phyloP scores from a whole-genome alignment of 2,329 filamentous ascomycete genomes.

The Cercospora citrullina region DNA sequence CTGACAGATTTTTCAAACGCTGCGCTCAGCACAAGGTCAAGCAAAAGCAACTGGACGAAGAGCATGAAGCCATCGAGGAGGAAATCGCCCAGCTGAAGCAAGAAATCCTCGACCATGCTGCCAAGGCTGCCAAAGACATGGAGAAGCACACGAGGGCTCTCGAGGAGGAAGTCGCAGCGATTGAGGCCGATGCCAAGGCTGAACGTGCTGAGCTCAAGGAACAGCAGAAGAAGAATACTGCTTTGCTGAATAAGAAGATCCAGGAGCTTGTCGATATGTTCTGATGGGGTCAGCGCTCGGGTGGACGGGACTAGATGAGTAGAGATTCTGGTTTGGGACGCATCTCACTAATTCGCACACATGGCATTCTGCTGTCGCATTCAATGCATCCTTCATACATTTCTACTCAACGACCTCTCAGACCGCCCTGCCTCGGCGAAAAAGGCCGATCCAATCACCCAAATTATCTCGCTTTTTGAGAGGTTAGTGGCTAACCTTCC shows the following conservation, averaged over 20 bases:
- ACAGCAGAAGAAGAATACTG: constrained; percentile 21
- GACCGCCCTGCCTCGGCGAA: neutral
- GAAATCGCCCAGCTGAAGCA: constrained; percentile 27
- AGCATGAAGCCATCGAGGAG: constrained; percentile 23
- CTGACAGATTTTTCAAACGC: constrained; percentile 22
- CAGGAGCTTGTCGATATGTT: constrained; percentile 20
- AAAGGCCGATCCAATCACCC: neutral
- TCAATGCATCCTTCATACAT: neutral
- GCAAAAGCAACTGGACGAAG: constrained; percentile 18
- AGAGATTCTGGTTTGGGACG: neutral
- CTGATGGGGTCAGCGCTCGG: neutral
- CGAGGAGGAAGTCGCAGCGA: constrained; percentile 21
- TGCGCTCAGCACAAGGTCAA: constrained; percentile 18
- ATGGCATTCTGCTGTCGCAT: neutral
- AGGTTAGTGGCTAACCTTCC: neutral
- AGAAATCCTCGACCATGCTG: constrained; percentile 20
- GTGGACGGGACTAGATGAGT: neutral
- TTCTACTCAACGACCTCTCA: neutral
- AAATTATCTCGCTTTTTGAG: neutral
- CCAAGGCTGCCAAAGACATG: constrained; percentile 14
- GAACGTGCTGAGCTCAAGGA: constrained; percentile 25
- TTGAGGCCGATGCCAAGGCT: constrained; percentile 22
- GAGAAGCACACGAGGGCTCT: constrained; percentile 24
- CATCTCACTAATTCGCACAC: neutral
- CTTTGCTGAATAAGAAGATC: constrained; percentile 27